These are phyloP conservation scores for Pleurotus ostreatus DNA, from an alignment of 768 basidiomycete species.

Conservation along the genomic window DNA sequence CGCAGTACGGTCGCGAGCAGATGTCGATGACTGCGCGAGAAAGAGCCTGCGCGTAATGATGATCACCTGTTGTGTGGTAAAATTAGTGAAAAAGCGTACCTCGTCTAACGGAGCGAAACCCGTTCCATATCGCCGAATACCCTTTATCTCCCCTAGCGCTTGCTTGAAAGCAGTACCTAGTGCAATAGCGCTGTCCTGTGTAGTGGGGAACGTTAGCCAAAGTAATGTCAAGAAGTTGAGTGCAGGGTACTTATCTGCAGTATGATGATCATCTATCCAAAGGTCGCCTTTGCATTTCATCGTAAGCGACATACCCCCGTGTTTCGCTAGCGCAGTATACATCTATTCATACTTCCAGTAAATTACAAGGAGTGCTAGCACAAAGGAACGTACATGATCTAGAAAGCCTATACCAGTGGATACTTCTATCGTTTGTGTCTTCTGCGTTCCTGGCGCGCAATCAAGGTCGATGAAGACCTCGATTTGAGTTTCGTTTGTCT, in stretches of 20 bases:
- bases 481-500: conserved; percentile 90
- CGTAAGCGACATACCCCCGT: conserved; percentile 88
- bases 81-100: conserved; percentile 35
- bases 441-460: conserved; percentile 57
- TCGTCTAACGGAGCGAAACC: conserved; percentile 97
- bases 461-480: conserved; percentile 82
- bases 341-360: conserved; percentile 50
- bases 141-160: conserved; percentile 90
- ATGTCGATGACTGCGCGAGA: conserved; percentile 97
- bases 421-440: conserved; percentile 73
- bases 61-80: background rate
- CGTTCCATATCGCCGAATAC: conserved; percentile 92
- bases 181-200: conserved; percentile 88
- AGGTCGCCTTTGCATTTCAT: conserved; percentile 94
- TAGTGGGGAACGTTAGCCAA: conserved; percentile 16
- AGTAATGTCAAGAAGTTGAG: background rate
- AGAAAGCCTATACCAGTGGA: conserved; percentile 98
- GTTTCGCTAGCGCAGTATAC: conserved; percentile 97
- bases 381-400: conserved; percentile 97
- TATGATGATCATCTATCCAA: conserved; percentile 98
- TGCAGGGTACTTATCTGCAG: conserved; percentile 78
- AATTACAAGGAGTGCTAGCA: conserved; percentile 16
- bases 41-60: conserved; percentile 59
- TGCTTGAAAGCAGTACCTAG: conserved; percentile 90
- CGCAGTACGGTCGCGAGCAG: conserved; percentile 94